Percentiles rank a stretch among this genome's conserved stretches.
Evolutionary conservation across 2,329 filamentous ascomycete genomes (phyloP).

Genomic region (Cryphonectria radicalis): DNA sequence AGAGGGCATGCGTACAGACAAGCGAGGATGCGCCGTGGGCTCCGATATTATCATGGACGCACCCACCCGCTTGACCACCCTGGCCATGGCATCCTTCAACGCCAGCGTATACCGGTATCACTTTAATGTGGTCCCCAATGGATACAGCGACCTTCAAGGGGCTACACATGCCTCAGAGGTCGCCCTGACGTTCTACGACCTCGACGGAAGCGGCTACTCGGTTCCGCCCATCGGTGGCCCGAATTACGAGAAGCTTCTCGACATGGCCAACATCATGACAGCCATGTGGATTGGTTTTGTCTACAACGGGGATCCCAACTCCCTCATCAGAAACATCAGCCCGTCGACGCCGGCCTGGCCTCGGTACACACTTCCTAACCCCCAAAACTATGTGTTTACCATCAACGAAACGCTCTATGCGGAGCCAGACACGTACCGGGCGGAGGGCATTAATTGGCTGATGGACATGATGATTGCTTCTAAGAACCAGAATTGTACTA

Average conservation of each 20-base stretch:
- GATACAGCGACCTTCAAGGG: conserved; percentile 28
- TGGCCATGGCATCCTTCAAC: conserved; percentile 43
- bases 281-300: conserved; percentile 3
- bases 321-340: neutral
- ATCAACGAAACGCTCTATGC: neutral
- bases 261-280: neutral
- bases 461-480: conserved; percentile 9
- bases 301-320: neutral
- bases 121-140: conserved; percentile 47
- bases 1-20: no score
- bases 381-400: neutral
- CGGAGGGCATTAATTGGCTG: neutral
- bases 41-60: conserved; percentile 44
- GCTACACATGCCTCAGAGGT: conserved; percentile 50
- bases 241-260: neutral
- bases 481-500: neutral
- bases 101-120: conserved; percentile 43
- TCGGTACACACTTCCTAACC: neutral
- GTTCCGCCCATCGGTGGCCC: no score
- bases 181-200: conserved; percentile 58
- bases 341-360: neutral
- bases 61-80: conserved; percentile 52
- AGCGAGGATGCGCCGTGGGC: conserved; percentile 6
- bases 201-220: conserved; percentile 49
- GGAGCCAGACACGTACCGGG: neutral